Evolutionary conservation across 1,284 basidiomycete genomes (phyloP), one percentile per base, ranked within the genome.

Genomic region (Waitea zeae): DNA sequence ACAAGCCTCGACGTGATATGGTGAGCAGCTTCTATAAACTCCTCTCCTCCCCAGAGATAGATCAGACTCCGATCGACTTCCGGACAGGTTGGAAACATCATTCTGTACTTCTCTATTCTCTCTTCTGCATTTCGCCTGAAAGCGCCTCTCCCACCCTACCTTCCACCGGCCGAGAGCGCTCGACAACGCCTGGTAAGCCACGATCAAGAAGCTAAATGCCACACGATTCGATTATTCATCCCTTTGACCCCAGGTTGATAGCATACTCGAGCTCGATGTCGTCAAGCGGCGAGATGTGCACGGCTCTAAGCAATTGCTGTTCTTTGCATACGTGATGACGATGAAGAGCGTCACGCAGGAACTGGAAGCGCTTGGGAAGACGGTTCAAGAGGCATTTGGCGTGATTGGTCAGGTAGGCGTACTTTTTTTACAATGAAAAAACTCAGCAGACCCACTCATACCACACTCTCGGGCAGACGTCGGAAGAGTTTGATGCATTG

Each of bases 41-140:
- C n/a, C n/a, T n/a, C n/a, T n/a, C n/a, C n/a, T n/a, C n/a, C n/a
- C n/a, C n/a, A n/a, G 7, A 26, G 24, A 26, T 9, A 26, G 7
- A 26, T 9, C n/a, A 26, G 7, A n/a, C n/a, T 26, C 9, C 24
- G n/a, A 60, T 42, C 77, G 92, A 45, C 67, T 90, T 14, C 71
- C 3, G 89, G 95, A 50, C 87, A 97, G 79, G 81, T 77, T 31
- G 90, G 90, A 22, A 95, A 89, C 52, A 80, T 96, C 38, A 80
- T 97, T 37, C 69, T 97, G 9, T 90, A 80, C 52, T 87, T 96
- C 52, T 88, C 88, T 19, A 77, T 77, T 0, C 64, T 98, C 4
- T 79, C 87, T 1, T 76, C 86, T 0, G 82, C 87, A 0, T 89
- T 96, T 51, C 64, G 78, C 18, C 64, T 92, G 19, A 93, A 96